Evolutionary conservation across 2,329 filamentous ascomycete genomes (phyloP), one percentile per base, ranked within the genome.

Genomic region (Penicillium sp.): DNA sequence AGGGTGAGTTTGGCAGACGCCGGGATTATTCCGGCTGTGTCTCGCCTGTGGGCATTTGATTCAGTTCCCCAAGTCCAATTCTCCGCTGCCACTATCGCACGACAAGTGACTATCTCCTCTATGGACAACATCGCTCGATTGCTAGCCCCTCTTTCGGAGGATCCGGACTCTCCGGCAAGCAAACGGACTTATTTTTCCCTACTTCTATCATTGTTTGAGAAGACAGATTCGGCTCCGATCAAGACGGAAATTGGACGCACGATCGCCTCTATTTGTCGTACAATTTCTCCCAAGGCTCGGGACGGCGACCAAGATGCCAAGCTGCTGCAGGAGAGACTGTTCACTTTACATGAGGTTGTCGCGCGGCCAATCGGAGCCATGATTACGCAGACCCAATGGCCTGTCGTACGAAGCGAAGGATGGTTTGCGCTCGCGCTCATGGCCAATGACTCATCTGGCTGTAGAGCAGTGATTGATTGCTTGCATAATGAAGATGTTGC

Each of bases 371-470:
- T 75, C 32, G 68, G 65, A 39, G 64, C 66, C 26, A 74, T 76
- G 70, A 59, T 73, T 24, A 65, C 64, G 3, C 73, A 76, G 48
- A 66, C 69, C 4, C 69, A 73, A 48, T 76, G 73, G 69, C 71
- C 73, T 18, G 69, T 76, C 32, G 67, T 76, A 39, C 65, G 71
- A 24, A 73, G 71, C 42, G 74, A 77, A 56, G 74, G 73, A 2
- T 74, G 73, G 67, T 76, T 76, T 58, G 71, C 72, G 11, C 57
- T 77, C 27, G 73, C 73, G 4, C 50, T 77, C 39, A 73, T 76
- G 66, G 70, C 70, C 8, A 68, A 66, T 5, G 64, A 50, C 42
- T 54, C 57, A 13, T 51, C 56, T 0, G 70, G 72, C 2, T 60
- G 63, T 47, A 39, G 47, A 9, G 63, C 66, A 1, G 68, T 69